Percentiles rank a stretch among this genome's conserved stretches.
Evolutionary conservation across 305 asterid genomes (phyloP).

Genomic region (Fraxinus sp.): DNA sequence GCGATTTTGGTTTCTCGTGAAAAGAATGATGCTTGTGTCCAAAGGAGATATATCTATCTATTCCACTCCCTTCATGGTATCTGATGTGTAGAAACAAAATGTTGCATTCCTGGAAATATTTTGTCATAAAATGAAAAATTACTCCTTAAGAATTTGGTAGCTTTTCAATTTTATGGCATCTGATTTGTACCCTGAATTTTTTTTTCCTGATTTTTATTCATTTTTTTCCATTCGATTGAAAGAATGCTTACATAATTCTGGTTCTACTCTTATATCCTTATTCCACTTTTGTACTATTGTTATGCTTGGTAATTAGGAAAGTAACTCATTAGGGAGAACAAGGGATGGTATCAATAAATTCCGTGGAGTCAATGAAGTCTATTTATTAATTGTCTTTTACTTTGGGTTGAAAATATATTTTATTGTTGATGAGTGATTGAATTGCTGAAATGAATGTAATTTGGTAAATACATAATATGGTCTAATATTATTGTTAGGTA

Average conservation of each 20-base stretch:
- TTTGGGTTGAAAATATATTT: not conserved
- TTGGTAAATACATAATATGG: not conserved
- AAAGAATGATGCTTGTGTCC: not conserved
- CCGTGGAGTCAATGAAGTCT: not conserved
- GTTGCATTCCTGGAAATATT: not conserved
- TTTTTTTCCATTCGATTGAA: not conserved
- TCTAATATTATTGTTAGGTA: not conserved
- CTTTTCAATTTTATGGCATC: not conserved
- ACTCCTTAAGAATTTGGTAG: not conserved
- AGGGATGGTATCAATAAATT: not conserved
- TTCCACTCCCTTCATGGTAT: not conserved
- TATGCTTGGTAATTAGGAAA: not conserved
- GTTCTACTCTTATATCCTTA: not conserved
- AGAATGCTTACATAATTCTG: not conserved
- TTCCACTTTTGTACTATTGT: not conserved
- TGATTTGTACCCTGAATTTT: not conserved
- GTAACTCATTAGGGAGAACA: not conserved
- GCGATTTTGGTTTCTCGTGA: not conserved
- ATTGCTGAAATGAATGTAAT: not conserved
- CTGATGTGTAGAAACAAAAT: not conserved
- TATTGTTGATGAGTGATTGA: not conserved
- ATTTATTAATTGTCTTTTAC: not conserved
- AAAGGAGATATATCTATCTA: not conserved
- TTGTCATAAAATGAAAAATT: not conserved
- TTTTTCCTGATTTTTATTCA: not conserved